Evolutionary conservation across 2,329 filamentous ascomycete genomes (phyloP).

Genomic region (Grosmannia serpens): DNA sequence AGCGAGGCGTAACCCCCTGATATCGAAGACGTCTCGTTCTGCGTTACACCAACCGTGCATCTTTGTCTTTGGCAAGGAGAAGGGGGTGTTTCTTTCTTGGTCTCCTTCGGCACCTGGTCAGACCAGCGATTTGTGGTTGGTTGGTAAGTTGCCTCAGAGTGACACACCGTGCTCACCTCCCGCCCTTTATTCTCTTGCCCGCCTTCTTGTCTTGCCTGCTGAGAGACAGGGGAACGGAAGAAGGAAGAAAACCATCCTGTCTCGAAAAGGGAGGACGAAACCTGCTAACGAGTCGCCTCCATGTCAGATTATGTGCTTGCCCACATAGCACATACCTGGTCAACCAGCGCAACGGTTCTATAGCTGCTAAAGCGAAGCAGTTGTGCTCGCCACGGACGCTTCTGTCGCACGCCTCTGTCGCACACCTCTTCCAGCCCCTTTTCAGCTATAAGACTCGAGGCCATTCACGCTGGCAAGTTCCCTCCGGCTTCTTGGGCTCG

Average conservation of each 20-base stretch:
- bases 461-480: background rate
- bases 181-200: background rate
- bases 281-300: background rate
- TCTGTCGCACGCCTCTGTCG: background rate
- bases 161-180: background rate
- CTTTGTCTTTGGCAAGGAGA: background rate
- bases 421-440: background rate
- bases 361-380: background rate
- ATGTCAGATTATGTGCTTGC: background rate
- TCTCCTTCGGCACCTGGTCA: background rate
- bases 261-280: background rate
- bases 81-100: background rate
- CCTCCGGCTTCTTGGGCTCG: background rate
- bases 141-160: background rate
- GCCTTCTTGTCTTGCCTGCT: background rate
- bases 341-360: background rate
- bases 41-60: background rate
- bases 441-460: background rate
- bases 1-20: background rate
- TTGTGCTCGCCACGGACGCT: background rate
- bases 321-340: background rate
- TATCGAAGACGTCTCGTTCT: background rate
- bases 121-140: background rate
- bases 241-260: no score
- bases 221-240: background rate